A percentile compares a stretch with the other conserved stretches of the same genome.
Evolutionary conservation across 1,284 basidiomycete genomes (phyloP).

Genomic region (Flammula alnicola): DNA sequence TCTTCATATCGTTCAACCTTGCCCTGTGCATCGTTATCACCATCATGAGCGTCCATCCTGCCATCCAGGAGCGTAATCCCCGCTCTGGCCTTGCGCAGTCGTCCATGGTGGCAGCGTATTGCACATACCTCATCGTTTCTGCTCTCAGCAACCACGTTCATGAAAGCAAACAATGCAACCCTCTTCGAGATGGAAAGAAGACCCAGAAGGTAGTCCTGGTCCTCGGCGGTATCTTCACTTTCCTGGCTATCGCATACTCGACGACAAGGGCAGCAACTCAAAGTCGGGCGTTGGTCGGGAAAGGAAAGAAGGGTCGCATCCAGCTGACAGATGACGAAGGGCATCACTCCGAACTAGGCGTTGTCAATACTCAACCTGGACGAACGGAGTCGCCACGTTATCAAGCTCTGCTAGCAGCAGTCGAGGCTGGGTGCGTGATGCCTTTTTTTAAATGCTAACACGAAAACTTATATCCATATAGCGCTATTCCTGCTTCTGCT

Average conservation of each 20-base stretch:
- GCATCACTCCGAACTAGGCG: conserved; percentile 65
- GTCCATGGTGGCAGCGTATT: conserved; percentile 96
- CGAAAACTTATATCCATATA: conserved; percentile 31
- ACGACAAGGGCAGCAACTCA: conserved; percentile 96
- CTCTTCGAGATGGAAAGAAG: conserved; percentile 70
- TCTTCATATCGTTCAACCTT: conserved; percentile 96
- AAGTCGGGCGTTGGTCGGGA: conserved; percentile 87
- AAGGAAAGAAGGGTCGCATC: conserved; percentile 68
- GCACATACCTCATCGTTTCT: conserved; percentile 94
- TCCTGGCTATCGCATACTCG: conserved; percentile 97
- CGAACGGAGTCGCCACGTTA: conserved; percentile 90
- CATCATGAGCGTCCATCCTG: conserved; percentile 82
- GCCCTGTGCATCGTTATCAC: conserved; percentile 83
- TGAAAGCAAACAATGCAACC: conserved; percentile 86
- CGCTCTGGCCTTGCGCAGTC: conserved; percentile 95
- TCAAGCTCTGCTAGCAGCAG: conserved; percentile 93
- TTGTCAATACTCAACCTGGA: conserved; percentile 86
- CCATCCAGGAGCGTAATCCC: conserved; percentile 92
- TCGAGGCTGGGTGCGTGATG: conserved; percentile 82
- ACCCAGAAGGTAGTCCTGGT: conserved; percentile 90
- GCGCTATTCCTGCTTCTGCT: conserved; percentile 92
- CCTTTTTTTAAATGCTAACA: conserved; percentile 7
- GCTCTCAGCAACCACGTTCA: conserved; percentile 94
- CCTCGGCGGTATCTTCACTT: conserved; percentile 94
- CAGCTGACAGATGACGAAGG: conserved; percentile 62